Conservation (phyloP, 768 basidiomycete species). For the Dentipellis fragilis region DNA sequence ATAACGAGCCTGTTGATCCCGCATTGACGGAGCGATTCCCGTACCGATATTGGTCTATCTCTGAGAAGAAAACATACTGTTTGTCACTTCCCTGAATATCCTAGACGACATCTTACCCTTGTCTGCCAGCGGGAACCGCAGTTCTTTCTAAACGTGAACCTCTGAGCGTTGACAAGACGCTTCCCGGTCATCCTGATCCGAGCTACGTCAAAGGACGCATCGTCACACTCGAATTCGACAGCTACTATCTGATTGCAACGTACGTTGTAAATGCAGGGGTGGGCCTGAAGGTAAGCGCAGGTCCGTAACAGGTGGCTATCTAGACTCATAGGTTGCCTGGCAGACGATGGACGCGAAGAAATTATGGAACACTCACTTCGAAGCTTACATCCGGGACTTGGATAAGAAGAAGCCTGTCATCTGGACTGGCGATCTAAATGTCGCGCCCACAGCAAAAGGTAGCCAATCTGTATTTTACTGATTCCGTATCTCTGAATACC, state of each 20-base stretch:
- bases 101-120: no score
- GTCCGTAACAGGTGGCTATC: not conserved
- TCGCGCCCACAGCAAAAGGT: constrained; percentile 73
- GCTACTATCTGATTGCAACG: constrained; percentile 61
- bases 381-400: constrained; percentile 56
- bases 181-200: constrained; percentile 71
- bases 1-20: constrained; percentile 55
- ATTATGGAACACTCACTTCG: constrained; percentile 72
- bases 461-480: not conserved
- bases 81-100: constrained; percentile 12
- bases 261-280: constrained; percentile 82
- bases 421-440: constrained; percentile 84
- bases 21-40: constrained; percentile 50
- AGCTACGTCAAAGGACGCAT: constrained; percentile 63
- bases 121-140: constrained; percentile 59
- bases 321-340: not conserved
- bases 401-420: constrained; percentile 78
- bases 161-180: constrained; percentile 46
- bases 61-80: constrained; percentile 76
- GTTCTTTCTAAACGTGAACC: constrained; percentile 73
- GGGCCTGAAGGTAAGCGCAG: constrained; percentile 44
- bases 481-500: not conserved
- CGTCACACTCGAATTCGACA: constrained; percentile 71
- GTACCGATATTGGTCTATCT: constrained; percentile 66
- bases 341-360: constrained; percentile 73